Base-by-base conservation (phyloP, 441 rosid genomes). In the Sinapis alba region DNA sequence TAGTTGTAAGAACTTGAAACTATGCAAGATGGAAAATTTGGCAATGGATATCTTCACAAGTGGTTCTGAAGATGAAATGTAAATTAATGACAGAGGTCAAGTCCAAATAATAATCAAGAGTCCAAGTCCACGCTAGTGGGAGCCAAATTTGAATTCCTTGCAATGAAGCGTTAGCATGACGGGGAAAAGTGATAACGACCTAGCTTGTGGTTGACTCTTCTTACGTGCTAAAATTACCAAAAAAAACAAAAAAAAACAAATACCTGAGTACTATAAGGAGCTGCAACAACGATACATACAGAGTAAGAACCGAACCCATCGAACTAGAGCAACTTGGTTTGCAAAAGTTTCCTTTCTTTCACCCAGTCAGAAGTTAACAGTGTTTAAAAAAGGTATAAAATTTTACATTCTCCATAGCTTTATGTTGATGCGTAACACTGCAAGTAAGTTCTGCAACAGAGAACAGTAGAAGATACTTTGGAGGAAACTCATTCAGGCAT, bases 91-190 rank as follows among this genome's bases (percentile, higher is more conserved):
- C 15, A 47, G 18, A 53, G 28, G 36, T 59, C 61, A 59, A 67
- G 62, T 60, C 56, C 18, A 18, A 18, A 7, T 41, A 34, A 47
- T 28, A 16, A 50, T 50, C 23, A 68, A 2, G 62, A 50, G 72
- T 59, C 78, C 62, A 74, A 74, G 68, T 74, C 73, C 6, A 74
- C 43, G 62, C 15, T 50, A 50, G 62, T 30, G 50, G 62, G 62
- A 53, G 50, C 61, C 71, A 67, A 2, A 53, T 19, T 67, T 53
- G 30, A 24, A 53, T 7, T 50, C 11, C 18, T 50, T 50, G 53
- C 53, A 45, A 15, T 15, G 19, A 15, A 28, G 30, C 27, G n/a
- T 16, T 5, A n/a, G 7, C 19, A 23, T 16, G 28, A 45, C n/a
- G 62, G 34, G 13, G 11, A 26, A 2, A n/a, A 26, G 16, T 23